Conservation (phyloP, 345 rosid species). For the Salix viminalis region DNA sequence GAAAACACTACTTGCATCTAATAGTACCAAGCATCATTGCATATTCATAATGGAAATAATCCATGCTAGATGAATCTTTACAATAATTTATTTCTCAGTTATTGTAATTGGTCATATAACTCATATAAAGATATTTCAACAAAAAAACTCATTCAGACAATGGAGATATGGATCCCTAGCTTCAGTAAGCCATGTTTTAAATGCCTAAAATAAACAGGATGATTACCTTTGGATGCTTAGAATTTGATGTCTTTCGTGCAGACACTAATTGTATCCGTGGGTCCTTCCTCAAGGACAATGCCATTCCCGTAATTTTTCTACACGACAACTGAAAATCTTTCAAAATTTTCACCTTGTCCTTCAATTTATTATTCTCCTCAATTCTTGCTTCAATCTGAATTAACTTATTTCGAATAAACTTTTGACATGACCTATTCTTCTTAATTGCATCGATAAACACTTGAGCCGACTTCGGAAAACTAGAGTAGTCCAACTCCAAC, state of each 20-base stretch:
- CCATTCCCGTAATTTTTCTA: constrained; percentile 55
- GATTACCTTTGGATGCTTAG: constrained; percentile 51
- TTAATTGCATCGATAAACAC: constrained; percentile 65
- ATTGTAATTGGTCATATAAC: not conserved
- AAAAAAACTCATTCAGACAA: too few relatives aligned
- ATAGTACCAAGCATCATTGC: too few relatives aligned
- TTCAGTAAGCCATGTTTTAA: not conserved
- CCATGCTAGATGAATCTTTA: not conserved
- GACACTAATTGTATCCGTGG: constrained; percentile 70
- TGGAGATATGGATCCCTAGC: too few relatives aligned
- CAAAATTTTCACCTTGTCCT: constrained; percentile 60
- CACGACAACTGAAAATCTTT: constrained; percentile 71
- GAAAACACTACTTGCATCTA: too few relatives aligned
- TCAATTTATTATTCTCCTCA: constrained; percentile 76
- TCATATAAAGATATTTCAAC: not conserved
- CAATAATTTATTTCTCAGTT: not conserved
- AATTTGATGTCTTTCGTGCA: constrained; percentile 27
- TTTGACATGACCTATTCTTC: constrained; percentile 81
- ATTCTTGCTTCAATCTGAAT: constrained; percentile 65
- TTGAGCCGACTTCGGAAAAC: constrained; percentile 68
- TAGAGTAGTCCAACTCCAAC: constrained; percentile 30
- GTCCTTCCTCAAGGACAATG: constrained; percentile 67
- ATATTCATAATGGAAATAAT: too few relatives aligned
- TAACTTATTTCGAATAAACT: constrained; percentile 59
- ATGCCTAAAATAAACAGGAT: constrained; percentile 2